phyloP scores from a whole-genome alignment of 2,329 filamentous ascomycete species.

The Epichloe bromicola region DNA sequence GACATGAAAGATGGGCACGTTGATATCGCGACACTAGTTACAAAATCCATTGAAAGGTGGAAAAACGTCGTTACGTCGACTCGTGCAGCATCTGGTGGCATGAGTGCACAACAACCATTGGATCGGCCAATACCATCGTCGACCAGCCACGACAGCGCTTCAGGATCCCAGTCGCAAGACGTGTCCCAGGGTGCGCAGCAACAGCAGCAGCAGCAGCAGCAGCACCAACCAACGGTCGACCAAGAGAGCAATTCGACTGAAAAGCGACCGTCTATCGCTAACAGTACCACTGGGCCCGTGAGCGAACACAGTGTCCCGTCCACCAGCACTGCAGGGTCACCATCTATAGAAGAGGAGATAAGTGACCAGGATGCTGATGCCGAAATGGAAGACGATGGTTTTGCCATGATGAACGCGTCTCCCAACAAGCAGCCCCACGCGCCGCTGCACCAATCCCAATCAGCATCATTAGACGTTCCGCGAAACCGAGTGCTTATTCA shows the following conservation, averaged over 20 bases:
- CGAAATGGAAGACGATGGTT: conserved; percentile 47
- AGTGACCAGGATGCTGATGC: conserved; percentile 26
- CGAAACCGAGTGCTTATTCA: conserved; percentile 26
- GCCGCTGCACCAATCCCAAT: conserved; percentile 27
- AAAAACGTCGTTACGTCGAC: conserved; percentile 45
- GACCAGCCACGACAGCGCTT: conserved; percentile 10
- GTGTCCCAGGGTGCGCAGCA: conserved; percentile 13
- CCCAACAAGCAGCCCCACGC: conserved; percentile 23
- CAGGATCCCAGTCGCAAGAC: conserved; percentile 12
- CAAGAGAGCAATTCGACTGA: conserved; percentile 1
- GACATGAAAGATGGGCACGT: conserved; percentile 36
- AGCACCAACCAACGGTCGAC: conserved; percentile 2
- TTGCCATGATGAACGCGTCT: conserved; percentile 34
- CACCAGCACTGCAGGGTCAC: conserved; percentile 22
- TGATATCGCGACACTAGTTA: conserved; percentile 38
- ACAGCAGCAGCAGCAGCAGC: conserved; percentile 9
- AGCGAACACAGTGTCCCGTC: conserved; percentile 23
- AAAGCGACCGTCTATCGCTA: conserved; percentile 20
- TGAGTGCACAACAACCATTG: conserved; percentile 37
- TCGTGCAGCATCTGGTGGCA: conserved; percentile 28
- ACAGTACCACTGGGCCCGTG: conserved; percentile 19
- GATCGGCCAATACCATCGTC: conserved; percentile 20
- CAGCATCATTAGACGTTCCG: conserved; percentile 30
- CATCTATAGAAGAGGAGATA: conserved; percentile 26
- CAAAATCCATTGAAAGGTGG: conserved; percentile 47